A percentile compares a stretch with the other conserved stretches of the same genome.
phyloP scores from a whole-genome alignment of 257 asterid genomes.

The Gentiana straminea region DNA sequence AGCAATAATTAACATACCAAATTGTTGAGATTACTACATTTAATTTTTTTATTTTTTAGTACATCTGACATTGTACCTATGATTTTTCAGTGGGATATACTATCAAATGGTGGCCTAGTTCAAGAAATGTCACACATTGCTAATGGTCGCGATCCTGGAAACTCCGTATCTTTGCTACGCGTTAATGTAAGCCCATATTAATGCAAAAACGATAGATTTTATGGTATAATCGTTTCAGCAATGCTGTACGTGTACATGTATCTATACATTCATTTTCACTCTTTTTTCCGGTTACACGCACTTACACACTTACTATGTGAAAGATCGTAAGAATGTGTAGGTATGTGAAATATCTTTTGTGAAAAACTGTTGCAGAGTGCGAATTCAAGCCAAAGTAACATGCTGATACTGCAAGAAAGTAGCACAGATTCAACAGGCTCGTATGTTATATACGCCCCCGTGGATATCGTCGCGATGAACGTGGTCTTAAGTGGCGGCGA shows the following conservation, averaged over 20 bases:
- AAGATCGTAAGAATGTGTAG: background rate
- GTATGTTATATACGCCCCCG: conserved; percentile 86
- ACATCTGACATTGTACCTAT: background rate
- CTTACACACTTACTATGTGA: no score
- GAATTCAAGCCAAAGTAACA: conserved; percentile 89
- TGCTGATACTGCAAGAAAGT: conserved; percentile 91
- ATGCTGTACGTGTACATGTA: no score
- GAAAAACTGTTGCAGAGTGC: conserved; percentile 33
- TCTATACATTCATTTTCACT: no score
- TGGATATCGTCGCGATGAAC: conserved; percentile 87
- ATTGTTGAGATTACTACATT: no score
- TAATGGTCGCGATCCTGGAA: conserved; percentile 85
- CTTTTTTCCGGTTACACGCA: no score
- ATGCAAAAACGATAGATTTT: no score
- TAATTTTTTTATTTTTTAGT: no score
- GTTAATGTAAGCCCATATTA: conserved; percentile 39
- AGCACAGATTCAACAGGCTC: conserved; percentile 75
- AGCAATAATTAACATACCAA: no score
- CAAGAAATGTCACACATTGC: conserved; percentile 97
- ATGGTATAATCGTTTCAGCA: no score
- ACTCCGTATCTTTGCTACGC: conserved; percentile 72
- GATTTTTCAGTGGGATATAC: conserved; percentile 73
- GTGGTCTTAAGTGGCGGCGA: conserved; percentile 91
- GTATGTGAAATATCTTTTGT: background rate
- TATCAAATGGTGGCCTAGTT: conserved; percentile 87